Base-by-base conservation (phyloP, 371 early-diverging fungal species). In the Mortierella sp. region DNA sequence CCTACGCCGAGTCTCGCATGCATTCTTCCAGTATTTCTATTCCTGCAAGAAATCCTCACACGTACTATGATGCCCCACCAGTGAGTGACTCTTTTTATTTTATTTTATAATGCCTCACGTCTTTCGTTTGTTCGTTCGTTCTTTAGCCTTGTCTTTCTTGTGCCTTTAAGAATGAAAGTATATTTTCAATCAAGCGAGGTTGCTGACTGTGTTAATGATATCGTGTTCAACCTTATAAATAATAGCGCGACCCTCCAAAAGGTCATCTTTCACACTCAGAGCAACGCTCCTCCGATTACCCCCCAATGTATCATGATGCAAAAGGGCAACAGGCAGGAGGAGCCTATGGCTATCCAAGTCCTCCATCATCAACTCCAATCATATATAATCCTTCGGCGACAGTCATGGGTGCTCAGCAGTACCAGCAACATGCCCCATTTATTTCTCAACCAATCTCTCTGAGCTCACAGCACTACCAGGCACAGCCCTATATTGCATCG, bases 181-280 rank as follows among this genome's bases (percentile, higher is more conserved):
- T 61, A n/a, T 32, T 39, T 37, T 61, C 18, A 20, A 22, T n/a
- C 37, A 61, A 22, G 2, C 14, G 20, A 24, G 9, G 2, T 10
- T 12, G 20, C 35, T 43, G 43, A 43, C 43, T 43, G 43, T 35
- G 35, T 35, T 35, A 35, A 35, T 35, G 35, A 5, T 35, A 35
- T 35, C 35, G 6, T 35, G 35, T 35, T 35, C 6, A 35, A 43
- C 43, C 3, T 1, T 43, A 5, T 43, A 43, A 14, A 39, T 52
- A n/a, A 22, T 35, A 73, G 74, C 74, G 68, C 26, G 74, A 73
- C 57, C 63, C 55, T 24, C 37, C 73, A 49, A 68, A 63, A 22
- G 55, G 68, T n/a, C 57, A 57, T n/a, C 51, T 51, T 35, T 30
- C 47, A 45, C 60, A 58, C 61, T 40, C 55, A 16, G 70, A 62